These are phyloP conservation scores for Keithomyces neogunnii DNA, from an alignment of 2,329 filamentous ascomycete species.

Conservation along the genomic window DNA sequence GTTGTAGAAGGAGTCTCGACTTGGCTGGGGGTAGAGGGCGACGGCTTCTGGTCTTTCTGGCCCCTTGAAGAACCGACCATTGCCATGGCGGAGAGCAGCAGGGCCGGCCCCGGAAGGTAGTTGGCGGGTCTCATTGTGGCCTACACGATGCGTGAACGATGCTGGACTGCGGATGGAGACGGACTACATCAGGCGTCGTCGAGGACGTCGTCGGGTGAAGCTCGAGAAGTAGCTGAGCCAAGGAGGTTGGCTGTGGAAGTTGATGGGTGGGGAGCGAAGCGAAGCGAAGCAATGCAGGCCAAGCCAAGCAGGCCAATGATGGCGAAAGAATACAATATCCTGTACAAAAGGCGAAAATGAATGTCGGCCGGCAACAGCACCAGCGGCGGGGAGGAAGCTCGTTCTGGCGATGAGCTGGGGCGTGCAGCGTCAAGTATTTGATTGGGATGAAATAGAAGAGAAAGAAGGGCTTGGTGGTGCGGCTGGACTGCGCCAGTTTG, in stretches of 20 bases:
- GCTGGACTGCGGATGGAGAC: not conserved
- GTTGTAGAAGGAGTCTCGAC: slow-evolving; percentile 9
- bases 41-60: slow-evolving; percentile 16
- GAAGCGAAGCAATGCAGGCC: not conserved
- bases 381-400: not conserved
- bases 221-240: not conserved
- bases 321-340: not conserved
- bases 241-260: not conserved
- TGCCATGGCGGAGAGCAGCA: slow-evolving; percentile 18
- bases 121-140: slow-evolving; percentile 19
- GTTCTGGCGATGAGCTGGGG: not conserved
- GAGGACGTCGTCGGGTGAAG: not conserved
- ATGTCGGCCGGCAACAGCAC: not conserved
- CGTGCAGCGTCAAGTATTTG: too few species aligned
- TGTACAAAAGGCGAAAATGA: slow-evolving; percentile 1
- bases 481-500: not conserved
- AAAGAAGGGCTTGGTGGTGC: not conserved
- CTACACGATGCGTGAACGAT: not conserved
- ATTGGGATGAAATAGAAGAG: not conserved
- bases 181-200: not conserved
- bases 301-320: not conserved
- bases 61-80: slow-evolving; percentile 23
- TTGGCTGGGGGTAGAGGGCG: not conserved
- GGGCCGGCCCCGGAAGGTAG: slow-evolving; percentile 16
- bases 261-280: not conserved